A percentile compares a stretch with the other conserved stretches of the same genome.
Conservation (phyloP, 2,329 filamentous ascomycete species). For the Xylaria sp. region DNA sequence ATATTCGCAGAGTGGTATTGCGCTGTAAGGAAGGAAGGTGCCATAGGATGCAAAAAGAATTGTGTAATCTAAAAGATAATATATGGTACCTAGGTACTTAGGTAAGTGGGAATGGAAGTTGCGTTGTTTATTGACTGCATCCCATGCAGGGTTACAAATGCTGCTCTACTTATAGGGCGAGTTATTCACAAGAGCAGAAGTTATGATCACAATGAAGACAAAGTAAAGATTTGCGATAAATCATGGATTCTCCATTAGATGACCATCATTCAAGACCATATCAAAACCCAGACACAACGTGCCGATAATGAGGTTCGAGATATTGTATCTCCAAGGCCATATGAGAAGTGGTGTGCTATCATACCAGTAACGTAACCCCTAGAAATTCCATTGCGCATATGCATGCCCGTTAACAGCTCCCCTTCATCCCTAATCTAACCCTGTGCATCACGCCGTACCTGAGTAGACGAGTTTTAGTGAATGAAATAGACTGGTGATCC, state of each 20-base stretch:
- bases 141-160: not conserved
- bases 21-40: too few species aligned
- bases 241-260: not conserved
- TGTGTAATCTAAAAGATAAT: too few species aligned
- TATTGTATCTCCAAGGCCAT: constrained; percentile 2
- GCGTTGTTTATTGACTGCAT: too few species aligned
- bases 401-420: too few species aligned
- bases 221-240: not conserved
- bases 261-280: not conserved
- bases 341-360: not conserved
- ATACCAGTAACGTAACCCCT: not conserved
- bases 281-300: not conserved
- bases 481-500: not conserved
- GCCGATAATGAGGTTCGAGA: not conserved
- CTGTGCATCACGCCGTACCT: constrained; percentile 5
- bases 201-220: not conserved
- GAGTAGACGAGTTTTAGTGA: not conserved
- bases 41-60: not conserved
- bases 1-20: not conserved
- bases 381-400: not conserved
- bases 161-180: not conserved
- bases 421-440: not conserved
- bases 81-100: too few species aligned
- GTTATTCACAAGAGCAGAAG: not conserved
- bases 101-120: too few species aligned